Conservation (phyloP, 179 eudicot species). For the Vitellaria paradoxa region DNA sequence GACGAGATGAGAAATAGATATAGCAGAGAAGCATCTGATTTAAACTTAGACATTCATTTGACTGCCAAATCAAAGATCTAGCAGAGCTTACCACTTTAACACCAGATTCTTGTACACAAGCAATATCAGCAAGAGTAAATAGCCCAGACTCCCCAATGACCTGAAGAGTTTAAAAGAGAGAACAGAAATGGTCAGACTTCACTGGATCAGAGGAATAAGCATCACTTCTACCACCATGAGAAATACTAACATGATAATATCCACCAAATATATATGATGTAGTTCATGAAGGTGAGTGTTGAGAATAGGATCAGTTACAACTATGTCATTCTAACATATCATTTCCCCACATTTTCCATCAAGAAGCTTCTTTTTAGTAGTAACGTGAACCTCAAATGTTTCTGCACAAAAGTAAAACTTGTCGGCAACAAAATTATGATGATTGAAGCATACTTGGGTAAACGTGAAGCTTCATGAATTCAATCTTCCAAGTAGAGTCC, state of each 20-base stretch:
- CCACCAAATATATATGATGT: not conserved
- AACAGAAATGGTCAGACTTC: not conserved
- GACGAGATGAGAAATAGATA: not conserved
- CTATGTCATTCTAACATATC: slow-evolving; percentile 54
- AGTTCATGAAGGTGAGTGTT: not conserved
- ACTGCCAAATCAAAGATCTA: not conserved
- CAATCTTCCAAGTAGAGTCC: slow-evolving; percentile 3
- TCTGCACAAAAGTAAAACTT: slow-evolving; percentile 34
- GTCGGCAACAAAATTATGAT: too few species aligned
- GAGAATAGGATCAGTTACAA: slow-evolving; percentile 39
- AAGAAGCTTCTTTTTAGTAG: slow-evolving; percentile 86
- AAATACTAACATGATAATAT: not conserved
- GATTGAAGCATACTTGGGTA: too few species aligned
- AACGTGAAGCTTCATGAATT: not conserved
- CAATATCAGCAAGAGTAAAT: slow-evolving; percentile 83
- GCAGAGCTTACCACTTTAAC: slow-evolving; percentile 69
- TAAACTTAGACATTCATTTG: not conserved
- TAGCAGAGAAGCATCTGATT: too few species aligned
- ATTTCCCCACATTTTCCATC: slow-evolving; percentile 61
- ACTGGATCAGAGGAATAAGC: not conserved
- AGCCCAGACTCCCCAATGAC: slow-evolving; percentile 97
- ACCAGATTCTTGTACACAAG: slow-evolving; percentile 84
- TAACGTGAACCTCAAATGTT: slow-evolving; percentile 79
- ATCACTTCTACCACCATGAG: not conserved
- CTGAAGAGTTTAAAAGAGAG: too few species aligned